Conservation (phyloP, 805 yeast species). For the Groenewaldozyma salmanticensis region DNA sequence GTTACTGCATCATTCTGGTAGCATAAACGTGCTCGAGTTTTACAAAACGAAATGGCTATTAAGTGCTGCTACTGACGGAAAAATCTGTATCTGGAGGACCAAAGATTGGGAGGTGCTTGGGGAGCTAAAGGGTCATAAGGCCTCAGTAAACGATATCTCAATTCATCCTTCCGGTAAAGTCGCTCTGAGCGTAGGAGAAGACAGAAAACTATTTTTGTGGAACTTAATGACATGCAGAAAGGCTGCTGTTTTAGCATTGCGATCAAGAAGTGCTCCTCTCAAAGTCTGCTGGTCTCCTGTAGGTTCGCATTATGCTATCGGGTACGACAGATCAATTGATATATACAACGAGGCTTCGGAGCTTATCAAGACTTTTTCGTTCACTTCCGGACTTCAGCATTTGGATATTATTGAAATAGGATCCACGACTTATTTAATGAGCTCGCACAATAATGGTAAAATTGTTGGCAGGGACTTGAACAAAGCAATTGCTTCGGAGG, state of each 20-base stretch:
- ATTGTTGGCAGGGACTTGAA: conserved; percentile 47
- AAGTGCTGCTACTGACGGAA: conserved; percentile 86
- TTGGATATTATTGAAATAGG: conserved; percentile 45
- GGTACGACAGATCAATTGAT: conserved; percentile 53
- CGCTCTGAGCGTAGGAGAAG: conserved; percentile 83
- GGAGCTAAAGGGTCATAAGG: conserved; percentile 79
- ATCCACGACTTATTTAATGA: conserved; percentile 36
- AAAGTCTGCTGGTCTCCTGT: conserved; percentile 44
- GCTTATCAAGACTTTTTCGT: conserved; percentile 37
- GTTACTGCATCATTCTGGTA: conserved; percentile 78
- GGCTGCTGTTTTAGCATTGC: conserved; percentile 65
- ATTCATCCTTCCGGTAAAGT: conserved; percentile 87
- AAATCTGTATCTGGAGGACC: conserved; percentile 84
- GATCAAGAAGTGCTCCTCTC: conserved; percentile 15
- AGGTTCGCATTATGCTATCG: conserved; percentile 73
- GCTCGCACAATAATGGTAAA: conserved; percentile 65
- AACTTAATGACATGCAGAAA: conserved; percentile 93
- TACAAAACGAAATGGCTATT: conserved; percentile 62
- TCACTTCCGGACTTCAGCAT: conserved; percentile 52
- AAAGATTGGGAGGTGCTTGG: conserved; percentile 95
- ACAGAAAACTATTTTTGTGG: conserved; percentile 81
- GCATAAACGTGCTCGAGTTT: conserved; percentile 69
- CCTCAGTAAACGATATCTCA: conserved; percentile 72
- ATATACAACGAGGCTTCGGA: conserved; percentile 59
- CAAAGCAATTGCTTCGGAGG: conserved; percentile 20